Evolutionary conservation across 2,329 filamentous ascomycete species (phyloP).

Genomic region (Penicillium carneum): DNA sequence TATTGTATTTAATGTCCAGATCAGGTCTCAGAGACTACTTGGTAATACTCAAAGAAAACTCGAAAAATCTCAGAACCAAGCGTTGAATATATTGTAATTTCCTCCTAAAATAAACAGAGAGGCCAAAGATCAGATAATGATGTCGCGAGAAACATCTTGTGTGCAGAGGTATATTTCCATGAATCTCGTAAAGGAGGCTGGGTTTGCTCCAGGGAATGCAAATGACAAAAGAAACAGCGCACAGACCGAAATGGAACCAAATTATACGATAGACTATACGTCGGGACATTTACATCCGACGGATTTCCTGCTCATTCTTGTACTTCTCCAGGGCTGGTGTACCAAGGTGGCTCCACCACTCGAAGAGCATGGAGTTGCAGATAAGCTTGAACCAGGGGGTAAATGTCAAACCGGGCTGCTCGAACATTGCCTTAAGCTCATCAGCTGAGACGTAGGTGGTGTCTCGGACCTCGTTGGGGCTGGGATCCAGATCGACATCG

Average conservation of each 20-base stretch:
- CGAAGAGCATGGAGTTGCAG: constrained; percentile 94
- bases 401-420: constrained; percentile 80
- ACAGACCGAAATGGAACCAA: constrained; percentile 8
- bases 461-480: constrained; percentile 86
- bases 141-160: constrained; percentile 9
- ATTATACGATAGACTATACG: constrained; percentile 6
- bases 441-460: constrained; percentile 83
- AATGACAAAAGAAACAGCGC: constrained; percentile 9
- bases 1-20: not conserved
- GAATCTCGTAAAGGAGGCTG: constrained; percentile 15
- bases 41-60: not conserved
- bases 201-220: constrained; percentile 19
- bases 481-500: constrained; percentile 81
- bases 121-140: constrained; percentile 3
- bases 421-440: constrained; percentile 83
- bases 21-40: not conserved
- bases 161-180: constrained; percentile 29
- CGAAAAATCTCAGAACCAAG: not conserved
- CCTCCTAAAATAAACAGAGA: constrained; percentile 4
- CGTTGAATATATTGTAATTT: not conserved
- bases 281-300: constrained; percentile 70
- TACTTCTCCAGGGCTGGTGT: constrained; percentile 82
- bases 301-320: constrained; percentile 82
- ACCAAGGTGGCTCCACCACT: constrained; percentile 90
- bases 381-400: constrained; percentile 99